Evolutionary conservation across 164 flowering plant species (phyloP).

Genomic region (Dillenia turbinata): DNA sequence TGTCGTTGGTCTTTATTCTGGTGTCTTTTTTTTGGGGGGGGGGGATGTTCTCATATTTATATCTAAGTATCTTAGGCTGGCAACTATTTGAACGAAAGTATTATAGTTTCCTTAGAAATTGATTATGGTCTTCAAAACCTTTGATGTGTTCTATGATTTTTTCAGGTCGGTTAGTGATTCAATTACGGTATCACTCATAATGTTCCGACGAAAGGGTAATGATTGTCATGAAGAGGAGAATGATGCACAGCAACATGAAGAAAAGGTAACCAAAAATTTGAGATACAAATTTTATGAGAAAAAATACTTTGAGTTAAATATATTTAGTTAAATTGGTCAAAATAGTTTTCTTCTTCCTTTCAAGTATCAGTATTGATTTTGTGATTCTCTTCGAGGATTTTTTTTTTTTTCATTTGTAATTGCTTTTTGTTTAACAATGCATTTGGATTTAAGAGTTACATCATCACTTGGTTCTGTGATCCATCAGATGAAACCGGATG

Average conservation of each 20-base stretch:
- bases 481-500: too few species aligned
- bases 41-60: too few species aligned
- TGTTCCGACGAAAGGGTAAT: constrained; percentile 51
- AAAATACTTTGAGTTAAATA: not conserved
- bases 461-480: too few species aligned
- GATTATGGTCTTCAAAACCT: too few species aligned
- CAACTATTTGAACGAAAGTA: too few species aligned
- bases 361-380: not conserved
- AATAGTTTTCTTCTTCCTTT: not conserved
- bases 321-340: not conserved
- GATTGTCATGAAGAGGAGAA: constrained; percentile 38
- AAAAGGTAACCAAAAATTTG: constrained; percentile 40
- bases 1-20: too few species aligned
- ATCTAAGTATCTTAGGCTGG: too few species aligned
- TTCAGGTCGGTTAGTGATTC: too few species aligned
- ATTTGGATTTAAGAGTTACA: not conserved
- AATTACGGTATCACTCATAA: constrained; percentile 16
- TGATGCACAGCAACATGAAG: constrained; percentile 29
- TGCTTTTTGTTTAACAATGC: not conserved
- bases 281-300: not conserved
- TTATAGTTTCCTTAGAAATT: too few species aligned
- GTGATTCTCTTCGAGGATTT: not conserved
- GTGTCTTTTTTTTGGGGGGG: too few species aligned
- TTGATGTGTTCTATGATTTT: too few species aligned
- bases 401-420: not conserved